These are phyloP conservation scores for Dillenia suffruticosa DNA, from an alignment of 164 flowering plant genomes.

Conservation along the genomic window DNA sequence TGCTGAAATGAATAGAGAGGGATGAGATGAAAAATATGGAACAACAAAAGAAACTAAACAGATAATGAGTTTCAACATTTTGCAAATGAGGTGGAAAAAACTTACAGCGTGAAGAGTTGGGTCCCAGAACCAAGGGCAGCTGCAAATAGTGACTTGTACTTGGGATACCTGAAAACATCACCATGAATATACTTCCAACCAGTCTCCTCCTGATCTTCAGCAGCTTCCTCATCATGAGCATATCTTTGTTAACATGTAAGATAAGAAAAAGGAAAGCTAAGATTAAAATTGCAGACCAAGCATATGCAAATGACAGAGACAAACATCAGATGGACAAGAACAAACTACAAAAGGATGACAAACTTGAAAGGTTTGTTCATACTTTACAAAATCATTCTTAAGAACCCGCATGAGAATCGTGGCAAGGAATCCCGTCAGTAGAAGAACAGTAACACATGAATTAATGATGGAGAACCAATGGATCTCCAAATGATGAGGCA, in stretches of 20 bases:
- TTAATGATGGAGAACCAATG: slow-evolving; percentile 43
- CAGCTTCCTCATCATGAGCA: slow-evolving; percentile 36
- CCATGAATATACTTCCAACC: slow-evolving; percentile 46
- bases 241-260: slow-evolving; percentile 17
- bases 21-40: neutral
- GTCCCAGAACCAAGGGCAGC: slow-evolving; percentile 42
- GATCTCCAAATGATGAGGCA: slow-evolving; percentile 40
- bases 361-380: slow-evolving; percentile 5
- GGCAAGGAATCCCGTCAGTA: slow-evolving; percentile 38
- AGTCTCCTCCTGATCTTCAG: slow-evolving; percentile 37
- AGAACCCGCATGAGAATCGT: slow-evolving; percentile 44
- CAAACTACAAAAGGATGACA: neutral
- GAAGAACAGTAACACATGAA: slow-evolving; percentile 39
- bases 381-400: slow-evolving; percentile 41
- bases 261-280: neutral
- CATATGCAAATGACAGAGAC: neutral
- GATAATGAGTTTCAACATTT: neutral
- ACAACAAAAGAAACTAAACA: neutral
- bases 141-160: slow-evolving; percentile 33
- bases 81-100: neutral
- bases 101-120: slow-evolving; percentile 37
- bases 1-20: slow-evolving; percentile 18
- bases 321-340: neutral
- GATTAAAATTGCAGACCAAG: neutral
- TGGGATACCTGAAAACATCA: slow-evolving; percentile 40